Conservation (phyloP, 2,329 filamentous ascomycete species). For the Alternaria alternata region DNA sequence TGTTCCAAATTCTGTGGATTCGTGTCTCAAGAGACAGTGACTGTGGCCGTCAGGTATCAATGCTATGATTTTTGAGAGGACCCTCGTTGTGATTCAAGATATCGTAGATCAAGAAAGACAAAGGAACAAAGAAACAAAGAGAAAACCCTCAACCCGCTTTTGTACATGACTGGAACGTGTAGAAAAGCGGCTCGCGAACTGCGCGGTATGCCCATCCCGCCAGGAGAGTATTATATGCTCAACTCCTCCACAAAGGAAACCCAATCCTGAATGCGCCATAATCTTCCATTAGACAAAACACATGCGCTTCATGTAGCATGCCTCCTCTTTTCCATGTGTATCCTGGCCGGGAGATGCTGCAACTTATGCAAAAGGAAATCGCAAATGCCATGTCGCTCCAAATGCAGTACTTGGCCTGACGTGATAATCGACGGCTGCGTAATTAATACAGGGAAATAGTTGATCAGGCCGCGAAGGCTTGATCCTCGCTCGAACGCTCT, state of each 20-base stretch:
- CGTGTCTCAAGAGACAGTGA: constrained; percentile 17
- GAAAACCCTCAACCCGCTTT: constrained; percentile 36
- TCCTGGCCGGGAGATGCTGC: constrained; percentile 29
- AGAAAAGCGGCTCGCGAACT: constrained; percentile 24
- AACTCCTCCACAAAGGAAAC: constrained; percentile 16
- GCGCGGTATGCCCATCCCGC: constrained; percentile 25
- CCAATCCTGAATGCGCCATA: constrained; percentile 18
- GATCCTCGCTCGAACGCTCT: constrained; percentile 41
- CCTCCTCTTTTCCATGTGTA: constrained; percentile 28
- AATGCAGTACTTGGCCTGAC: constrained; percentile 40
- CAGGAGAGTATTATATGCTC: constrained; percentile 30
- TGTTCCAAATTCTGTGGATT: constrained; percentile 37
- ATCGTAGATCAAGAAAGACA: constrained; percentile 21
- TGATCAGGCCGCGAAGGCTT: constrained; percentile 26
- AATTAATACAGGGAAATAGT: constrained; percentile 43
- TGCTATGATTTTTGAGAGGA: constrained; percentile 25
- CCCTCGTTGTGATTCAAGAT: constrained; percentile 22
- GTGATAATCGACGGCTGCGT: constrained; percentile 32
- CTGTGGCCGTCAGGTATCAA: constrained; percentile 24
- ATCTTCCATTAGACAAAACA: constrained; percentile 25
- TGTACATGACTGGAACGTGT: constrained; percentile 38
- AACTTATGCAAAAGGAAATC: constrained; percentile 36
- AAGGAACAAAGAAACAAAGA: constrained; percentile 13
- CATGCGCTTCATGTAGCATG: constrained; percentile 17
- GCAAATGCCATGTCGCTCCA: constrained; percentile 44